A percentile compares a stretch with the other conserved stretches of the same genome.
phyloP scores from a whole-genome alignment of 2,329 filamentous ascomycete genomes.

The Triangularia setosa region DNA sequence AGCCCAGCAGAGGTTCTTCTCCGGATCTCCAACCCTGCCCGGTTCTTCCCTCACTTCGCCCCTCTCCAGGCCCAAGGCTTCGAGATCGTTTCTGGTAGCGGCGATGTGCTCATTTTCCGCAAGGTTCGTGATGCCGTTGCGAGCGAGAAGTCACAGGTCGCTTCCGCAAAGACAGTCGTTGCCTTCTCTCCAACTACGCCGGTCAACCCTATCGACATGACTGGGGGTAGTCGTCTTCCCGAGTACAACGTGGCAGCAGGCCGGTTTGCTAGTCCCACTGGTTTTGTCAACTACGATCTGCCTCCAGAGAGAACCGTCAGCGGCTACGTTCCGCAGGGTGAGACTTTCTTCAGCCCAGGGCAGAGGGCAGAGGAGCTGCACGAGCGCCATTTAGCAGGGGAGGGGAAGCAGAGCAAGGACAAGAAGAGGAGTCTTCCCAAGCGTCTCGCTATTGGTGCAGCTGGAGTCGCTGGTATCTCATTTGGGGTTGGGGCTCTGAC shows the following conservation, averaged over 20 bases:
- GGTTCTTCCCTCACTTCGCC: slow-evolving; percentile 62
- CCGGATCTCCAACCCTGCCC: slow-evolving; percentile 57
- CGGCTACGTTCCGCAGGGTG: neutral
- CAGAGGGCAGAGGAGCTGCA: neutral
- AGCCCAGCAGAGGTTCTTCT: slow-evolving; percentile 59
- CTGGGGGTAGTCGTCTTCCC: slow-evolving; percentile 32
- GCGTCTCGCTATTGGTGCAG: slow-evolving; percentile 50
- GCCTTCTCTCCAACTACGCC: neutral
- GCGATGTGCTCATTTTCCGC: slow-evolving; percentile 63
- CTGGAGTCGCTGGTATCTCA: slow-evolving; percentile 50
- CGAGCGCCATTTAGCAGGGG: neutral
- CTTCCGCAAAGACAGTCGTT: neutral
- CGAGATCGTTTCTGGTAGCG: slow-evolving; percentile 61
- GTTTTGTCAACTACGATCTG: slow-evolving; percentile 59
- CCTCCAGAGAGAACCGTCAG: slow-evolving; percentile 27
- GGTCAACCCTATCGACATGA: slow-evolving; percentile 59
- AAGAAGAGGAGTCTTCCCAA: slow-evolving; percentile 42
- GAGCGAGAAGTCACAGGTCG: slow-evolving; percentile 4
- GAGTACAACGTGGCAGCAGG: slow-evolving; percentile 46
- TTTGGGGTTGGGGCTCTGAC: slow-evolving; percentile 57
- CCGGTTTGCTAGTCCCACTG: slow-evolving; percentile 58
- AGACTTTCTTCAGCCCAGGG: neutral
- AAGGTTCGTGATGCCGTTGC: slow-evolving; percentile 44
- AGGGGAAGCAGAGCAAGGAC: slow-evolving; percentile 14
- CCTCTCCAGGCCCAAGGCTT: slow-evolving; percentile 58